These are phyloP conservation scores for Cercospora canescens DNA, from an alignment of 2,329 filamentous ascomycete species.

Conservation along the genomic window DNA sequence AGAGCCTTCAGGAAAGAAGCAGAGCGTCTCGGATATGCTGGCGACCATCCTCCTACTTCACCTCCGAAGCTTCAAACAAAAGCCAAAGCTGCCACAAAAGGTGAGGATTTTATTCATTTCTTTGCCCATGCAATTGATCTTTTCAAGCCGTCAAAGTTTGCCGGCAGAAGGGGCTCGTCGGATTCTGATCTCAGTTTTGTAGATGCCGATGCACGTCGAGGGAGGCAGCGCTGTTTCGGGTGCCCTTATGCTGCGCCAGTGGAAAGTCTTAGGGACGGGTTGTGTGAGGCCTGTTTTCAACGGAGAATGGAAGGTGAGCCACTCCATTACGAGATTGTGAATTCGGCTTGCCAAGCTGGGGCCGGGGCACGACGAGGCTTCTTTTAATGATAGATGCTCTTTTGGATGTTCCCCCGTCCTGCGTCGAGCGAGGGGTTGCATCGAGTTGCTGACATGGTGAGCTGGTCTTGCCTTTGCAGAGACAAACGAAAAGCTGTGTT, in stretches of 20 bases:
- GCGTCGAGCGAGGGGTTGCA: neutral
- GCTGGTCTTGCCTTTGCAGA: neutral
- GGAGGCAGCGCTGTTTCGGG: slow-evolving; percentile 17
- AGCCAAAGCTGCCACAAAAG: neutral
- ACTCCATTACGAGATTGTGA: neutral
- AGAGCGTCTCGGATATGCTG: neutral
- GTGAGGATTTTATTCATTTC: slow-evolving; percentile 19
- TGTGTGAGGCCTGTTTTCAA: slow-evolving; percentile 16
- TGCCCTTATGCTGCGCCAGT: slow-evolving; percentile 12
- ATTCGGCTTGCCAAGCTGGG: neutral
- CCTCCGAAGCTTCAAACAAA: neutral
- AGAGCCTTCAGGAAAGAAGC: neutral
- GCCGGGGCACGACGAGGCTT: neutral
- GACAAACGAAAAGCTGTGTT: neutral
- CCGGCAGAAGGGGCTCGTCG: neutral
- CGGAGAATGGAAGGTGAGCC: slow-evolving; percentile 16
- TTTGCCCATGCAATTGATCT: slow-evolving; percentile 13
- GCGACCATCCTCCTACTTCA: neutral
- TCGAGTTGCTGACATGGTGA: neutral
- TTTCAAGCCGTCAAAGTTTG: slow-evolving; percentile 4
- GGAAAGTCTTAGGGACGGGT: slow-evolving; percentile 12
- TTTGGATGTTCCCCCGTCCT: neutral
- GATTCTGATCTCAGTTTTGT: slow-evolving; percentile 23
- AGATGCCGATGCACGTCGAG: slow-evolving; percentile 20
- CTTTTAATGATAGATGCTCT: neutral